A percentile compares a stretch with the other conserved stretches of the same genome.
Conservation (phyloP, 371 early-diverging fungal genomes). For the Dinochytrium kinnereticum region DNA sequence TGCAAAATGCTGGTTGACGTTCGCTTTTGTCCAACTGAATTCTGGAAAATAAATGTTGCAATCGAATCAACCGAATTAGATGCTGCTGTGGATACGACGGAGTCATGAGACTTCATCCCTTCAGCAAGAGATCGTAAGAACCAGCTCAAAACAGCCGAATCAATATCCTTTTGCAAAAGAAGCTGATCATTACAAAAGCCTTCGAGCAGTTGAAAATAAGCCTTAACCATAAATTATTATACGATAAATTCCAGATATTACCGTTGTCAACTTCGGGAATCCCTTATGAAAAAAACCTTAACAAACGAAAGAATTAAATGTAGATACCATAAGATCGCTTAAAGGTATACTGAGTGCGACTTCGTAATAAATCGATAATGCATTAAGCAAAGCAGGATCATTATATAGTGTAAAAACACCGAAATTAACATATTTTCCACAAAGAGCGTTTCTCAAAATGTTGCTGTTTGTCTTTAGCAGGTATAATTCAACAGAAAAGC, state of each 20-base stretch:
- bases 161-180: slow-evolving; percentile 61
- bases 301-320: neutral
- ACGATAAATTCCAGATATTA: neutral
- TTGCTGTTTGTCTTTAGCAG: too few species aligned
- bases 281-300: slow-evolving; percentile 46
- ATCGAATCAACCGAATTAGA: slow-evolving; percentile 77
- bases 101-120: slow-evolving; percentile 59
- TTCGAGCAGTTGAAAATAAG: slow-evolving; percentile 69
- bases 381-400: slow-evolving; percentile 80
- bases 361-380: slow-evolving; percentile 70
- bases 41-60: slow-evolving; percentile 71
- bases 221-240: slow-evolving; percentile 30
- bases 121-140: slow-evolving; percentile 68
- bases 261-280: slow-evolving; percentile 65
- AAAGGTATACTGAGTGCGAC: slow-evolving; percentile 75
- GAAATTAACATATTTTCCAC: slow-evolving; percentile 88
- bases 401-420: slow-evolving; percentile 91
- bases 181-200: slow-evolving; percentile 70
- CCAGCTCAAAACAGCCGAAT: slow-evolving; percentile 60
- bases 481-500: neutral
- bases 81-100: slow-evolving; percentile 65
- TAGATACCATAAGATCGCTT: slow-evolving; percentile 72
- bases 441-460: slow-evolving; percentile 71
- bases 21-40: slow-evolving; percentile 50
- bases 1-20: slow-evolving; percentile 60